Percentiles rank a stretch among this genome's conserved stretches.
These are phyloP conservation scores for Rubia peregrina DNA, from an alignment of 305 asterid species.

Conservation along the genomic window DNA sequence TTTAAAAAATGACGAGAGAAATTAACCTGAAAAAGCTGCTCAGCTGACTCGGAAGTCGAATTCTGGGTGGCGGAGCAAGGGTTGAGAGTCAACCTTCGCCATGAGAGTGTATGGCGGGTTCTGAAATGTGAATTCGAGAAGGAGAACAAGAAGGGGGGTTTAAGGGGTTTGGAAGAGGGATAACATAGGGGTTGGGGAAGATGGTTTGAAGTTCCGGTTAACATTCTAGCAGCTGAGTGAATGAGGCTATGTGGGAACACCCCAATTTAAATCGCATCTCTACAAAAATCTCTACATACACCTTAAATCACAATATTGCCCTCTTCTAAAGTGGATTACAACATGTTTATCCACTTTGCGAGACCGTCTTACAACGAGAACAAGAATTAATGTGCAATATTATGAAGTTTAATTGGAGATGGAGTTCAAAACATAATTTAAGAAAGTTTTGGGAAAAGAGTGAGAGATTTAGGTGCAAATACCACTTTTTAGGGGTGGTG, in stretches of 20 bases:
- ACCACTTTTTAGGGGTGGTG: too few species aligned
- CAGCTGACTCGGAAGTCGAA: constrained; percentile 36
- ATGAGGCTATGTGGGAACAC: neutral
- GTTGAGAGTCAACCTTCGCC: constrained; percentile 22
- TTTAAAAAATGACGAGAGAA: constrained; percentile 1
- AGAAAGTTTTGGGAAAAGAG: too few species aligned
- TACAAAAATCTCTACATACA: too few species aligned
- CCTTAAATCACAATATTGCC: too few species aligned
- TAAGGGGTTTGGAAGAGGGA: constrained; percentile 11
- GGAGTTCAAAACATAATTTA: too few species aligned
- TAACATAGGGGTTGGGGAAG: constrained; percentile 6
- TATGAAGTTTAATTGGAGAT: too few species aligned
- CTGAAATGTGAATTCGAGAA: constrained; percentile 11
- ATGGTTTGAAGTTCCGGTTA: constrained; percentile 8
- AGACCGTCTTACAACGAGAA: too few species aligned
- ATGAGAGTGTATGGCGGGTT: neutral
- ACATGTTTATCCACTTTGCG: too few species aligned
- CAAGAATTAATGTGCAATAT: too few species aligned
- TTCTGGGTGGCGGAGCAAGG: constrained; percentile 26
- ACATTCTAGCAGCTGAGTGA: constrained; percentile 12
- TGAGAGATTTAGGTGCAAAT: too few species aligned
- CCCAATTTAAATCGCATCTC: neutral
- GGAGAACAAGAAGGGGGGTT: constrained; percentile 11
- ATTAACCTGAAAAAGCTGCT: constrained; percentile 61
- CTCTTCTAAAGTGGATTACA: too few species aligned